Conservation (phyloP, 2,329 filamentous ascomycete species). For the Penicillium sp. region DNA sequence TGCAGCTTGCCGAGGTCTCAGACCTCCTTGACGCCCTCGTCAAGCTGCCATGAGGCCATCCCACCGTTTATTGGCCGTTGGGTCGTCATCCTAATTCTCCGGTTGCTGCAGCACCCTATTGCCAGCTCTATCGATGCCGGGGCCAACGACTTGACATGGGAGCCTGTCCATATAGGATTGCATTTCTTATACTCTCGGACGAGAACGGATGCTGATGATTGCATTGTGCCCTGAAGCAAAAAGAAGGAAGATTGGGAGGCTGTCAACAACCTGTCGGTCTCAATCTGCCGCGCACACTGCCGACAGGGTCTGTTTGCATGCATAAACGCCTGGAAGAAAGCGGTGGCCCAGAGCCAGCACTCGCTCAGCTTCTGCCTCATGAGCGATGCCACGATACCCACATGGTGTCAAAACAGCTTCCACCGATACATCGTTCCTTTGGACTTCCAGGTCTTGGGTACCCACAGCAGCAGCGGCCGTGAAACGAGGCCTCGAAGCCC, state of each 20-base stretch:
- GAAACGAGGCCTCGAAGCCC: constrained; percentile 34
- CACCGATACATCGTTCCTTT: too few species aligned
- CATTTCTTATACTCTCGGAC: too few species aligned
- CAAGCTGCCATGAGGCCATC: constrained; percentile 15
- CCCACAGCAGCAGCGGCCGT: constrained; percentile 29
- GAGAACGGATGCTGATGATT: too few species aligned
- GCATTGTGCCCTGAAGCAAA: not conserved
- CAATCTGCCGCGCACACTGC: constrained; percentile 17
- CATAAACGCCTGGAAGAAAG: constrained; percentile 11
- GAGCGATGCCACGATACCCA: constrained; percentile 27
- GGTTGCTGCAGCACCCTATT: constrained; percentile 17
- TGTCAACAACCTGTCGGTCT: not conserved
- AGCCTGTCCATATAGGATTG: too few species aligned
- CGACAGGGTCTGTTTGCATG: constrained; percentile 31
- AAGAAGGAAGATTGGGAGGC: not conserved
- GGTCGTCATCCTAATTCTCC: constrained; percentile 22
- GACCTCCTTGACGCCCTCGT: constrained; percentile 30
- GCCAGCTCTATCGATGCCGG: constrained; percentile 5
- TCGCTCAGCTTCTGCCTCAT: constrained; percentile 10
- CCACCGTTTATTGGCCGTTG: constrained; percentile 25
- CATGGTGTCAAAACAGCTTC: constrained; percentile 27
- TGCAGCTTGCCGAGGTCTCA: constrained; percentile 36
- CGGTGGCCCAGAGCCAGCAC: constrained; percentile 6
- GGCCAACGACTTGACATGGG: too few species aligned
- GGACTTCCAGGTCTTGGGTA: constrained; percentile 27